phyloP scores from a whole-genome alignment of 176 grass and related monocot species.

The Guadua angustifolia region DNA sequence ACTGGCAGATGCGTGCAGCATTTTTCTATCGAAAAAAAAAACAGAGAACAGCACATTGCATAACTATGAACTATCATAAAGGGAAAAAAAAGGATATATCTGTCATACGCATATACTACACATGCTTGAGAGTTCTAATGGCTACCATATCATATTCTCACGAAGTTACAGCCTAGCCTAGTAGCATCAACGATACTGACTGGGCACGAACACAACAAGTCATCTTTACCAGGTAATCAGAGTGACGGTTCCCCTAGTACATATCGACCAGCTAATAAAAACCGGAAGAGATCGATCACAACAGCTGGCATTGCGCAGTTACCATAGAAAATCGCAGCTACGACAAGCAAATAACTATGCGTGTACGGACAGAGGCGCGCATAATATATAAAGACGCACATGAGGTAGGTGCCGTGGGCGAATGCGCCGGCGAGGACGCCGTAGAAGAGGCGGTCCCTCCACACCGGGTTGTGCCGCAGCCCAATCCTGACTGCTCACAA shows the following conservation, averaged over 20 bases:
- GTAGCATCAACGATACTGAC: not conserved
- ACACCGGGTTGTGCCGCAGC: slow-evolving; percentile 78
- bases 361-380: not conserved
- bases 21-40: not conserved
- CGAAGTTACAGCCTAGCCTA: not conserved
- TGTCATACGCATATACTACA: not conserved
- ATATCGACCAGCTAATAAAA: not conserved
- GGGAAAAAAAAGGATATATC: not conserved
- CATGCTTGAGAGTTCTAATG: not conserved
- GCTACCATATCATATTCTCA: not conserved
- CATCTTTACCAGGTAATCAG: not conserved
- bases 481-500: slow-evolving; percentile 77
- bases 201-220: not conserved
- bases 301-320: not conserved
- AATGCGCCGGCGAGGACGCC: slow-evolving; percentile 88
- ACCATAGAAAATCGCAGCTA: not conserved
- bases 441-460: slow-evolving; percentile 85
- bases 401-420: slow-evolving; percentile 84
- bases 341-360: not conserved
- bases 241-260: not conserved
- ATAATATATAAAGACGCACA: slow-evolving; percentile 55
- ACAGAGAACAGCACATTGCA: not conserved
- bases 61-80: not conserved
- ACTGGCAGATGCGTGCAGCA: not conserved
- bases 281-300: slow-evolving; percentile 6